These are phyloP conservation scores for Allomyces arbusculus DNA, from an alignment of 192 early-diverging fungal species.

Conservation along the genomic window DNA sequence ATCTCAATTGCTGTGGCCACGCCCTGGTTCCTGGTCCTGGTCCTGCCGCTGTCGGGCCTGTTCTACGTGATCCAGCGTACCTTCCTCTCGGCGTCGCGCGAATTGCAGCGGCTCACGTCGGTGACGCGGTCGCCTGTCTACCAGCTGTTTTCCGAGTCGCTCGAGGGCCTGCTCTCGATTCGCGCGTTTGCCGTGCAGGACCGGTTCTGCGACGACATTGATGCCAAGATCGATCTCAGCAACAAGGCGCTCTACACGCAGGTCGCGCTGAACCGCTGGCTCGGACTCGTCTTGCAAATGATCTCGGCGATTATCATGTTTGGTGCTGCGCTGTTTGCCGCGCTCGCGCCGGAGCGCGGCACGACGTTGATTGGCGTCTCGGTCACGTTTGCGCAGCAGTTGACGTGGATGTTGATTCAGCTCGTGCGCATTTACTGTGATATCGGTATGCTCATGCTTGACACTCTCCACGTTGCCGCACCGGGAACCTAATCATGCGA, in stretches of 20 bases:
- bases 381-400: conserved; percentile 43
- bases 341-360: conserved; percentile 28
- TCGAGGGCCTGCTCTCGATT: conserved; percentile 1
- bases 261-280: conserved; percentile 35
- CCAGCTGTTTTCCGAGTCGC: conserved; percentile 1
- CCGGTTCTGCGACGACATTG: not conserved
- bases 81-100: not conserved
- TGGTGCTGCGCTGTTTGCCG: conserved; percentile 48
- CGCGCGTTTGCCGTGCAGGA: conserved; percentile 1
- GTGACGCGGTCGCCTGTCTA: conserved; percentile 3
- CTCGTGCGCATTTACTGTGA: conserved; percentile 68
- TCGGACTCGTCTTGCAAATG: conserved; percentile 56
- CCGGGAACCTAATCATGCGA: no score
- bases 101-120: conserved; percentile 1
- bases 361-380: conserved; percentile 31
- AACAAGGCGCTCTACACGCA: not conserved
- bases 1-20: not conserved
- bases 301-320: conserved; percentile 62
- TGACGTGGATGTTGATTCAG: conserved; percentile 74
- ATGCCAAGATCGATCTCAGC: not conserved
- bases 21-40: not conserved
- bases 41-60: not conserved
- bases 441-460: conserved; percentile 46
- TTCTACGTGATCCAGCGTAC: not conserved
- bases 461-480: not conserved